Base-by-base conservation (phyloP, 768 basidiomycete genomes). In the Cytidiella melzeri region DNA sequence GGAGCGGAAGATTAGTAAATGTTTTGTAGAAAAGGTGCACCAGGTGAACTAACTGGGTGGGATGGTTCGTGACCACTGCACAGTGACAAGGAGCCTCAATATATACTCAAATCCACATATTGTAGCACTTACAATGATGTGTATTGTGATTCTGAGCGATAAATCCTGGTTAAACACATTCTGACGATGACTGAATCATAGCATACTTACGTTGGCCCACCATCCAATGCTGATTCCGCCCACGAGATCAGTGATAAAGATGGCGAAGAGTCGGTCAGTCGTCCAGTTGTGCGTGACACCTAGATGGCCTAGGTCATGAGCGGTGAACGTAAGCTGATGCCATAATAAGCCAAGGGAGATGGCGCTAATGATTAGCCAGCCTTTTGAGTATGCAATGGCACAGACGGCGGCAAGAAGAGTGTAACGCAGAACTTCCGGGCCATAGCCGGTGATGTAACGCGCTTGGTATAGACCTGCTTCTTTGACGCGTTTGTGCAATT, bases 211-310 rank as follows among this genome's bases (percentile, higher is more conserved):
- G 64, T 93, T 79, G 36, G 92, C 89, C 95, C 95, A 99, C 96
- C 96, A 99, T 36, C 93, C 91, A 20, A 96, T 76, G 63, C 93
- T 96, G 46, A 99, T 71, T 4, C 96, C 96, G 21, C 96, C 96
- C 41, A 93, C 72, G 60, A 84, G 91, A 64, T 92, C 80, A 0
- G 95, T 89, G 40, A 97, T 70, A 26, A 83, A 62, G 34, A 85
- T 94, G 11, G 81, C 86, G 28, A 94, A 68, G 30, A 92, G 59
- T 26, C 93, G 80, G 65, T 99, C 95, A 40, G 73, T 67, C 13
- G 74, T 66, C 87, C 92, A 95, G 60, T 85, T 70, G 52, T 94
- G 92, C 5, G 92, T 94, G 52, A 98, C 84, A 27, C 92, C 92
- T 68, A 88, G 81, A 69, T 99, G 96, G 2, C 95, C 96, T 9